These are phyloP conservation scores for Aspergillus luchuensis DNA, from an alignment of 2,329 filamentous ascomycete genomes.

Conservation along the genomic window DNA sequence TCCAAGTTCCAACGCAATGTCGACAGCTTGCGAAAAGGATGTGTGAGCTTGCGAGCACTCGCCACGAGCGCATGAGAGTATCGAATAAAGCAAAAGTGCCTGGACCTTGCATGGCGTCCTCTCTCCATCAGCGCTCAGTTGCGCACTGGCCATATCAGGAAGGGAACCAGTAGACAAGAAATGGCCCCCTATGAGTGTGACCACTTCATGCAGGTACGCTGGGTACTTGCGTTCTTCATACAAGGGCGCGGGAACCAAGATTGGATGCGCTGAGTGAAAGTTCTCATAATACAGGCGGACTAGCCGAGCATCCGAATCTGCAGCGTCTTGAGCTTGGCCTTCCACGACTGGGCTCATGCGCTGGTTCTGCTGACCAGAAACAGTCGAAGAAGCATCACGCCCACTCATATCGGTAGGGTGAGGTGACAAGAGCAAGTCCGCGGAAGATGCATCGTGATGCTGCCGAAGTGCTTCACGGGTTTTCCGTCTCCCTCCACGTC, in stretches of 20 bases:
- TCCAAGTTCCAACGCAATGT: conserved; percentile 71
- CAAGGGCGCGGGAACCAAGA: conserved; percentile 51
- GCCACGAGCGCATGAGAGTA: conserved; percentile 37
- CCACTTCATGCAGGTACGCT: conserved; percentile 50
- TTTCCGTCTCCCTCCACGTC: conserved; percentile 58
- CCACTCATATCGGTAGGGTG: background rate
- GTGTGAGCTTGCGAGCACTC: conserved; percentile 36
- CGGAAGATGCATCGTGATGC: conserved; percentile 1
- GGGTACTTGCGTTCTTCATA: conserved; percentile 46
- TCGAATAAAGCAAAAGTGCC: conserved; percentile 40
- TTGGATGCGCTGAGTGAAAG: conserved; percentile 57
- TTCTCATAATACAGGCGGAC: conserved; percentile 55
- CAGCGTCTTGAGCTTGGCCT: conserved; percentile 20
- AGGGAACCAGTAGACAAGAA: conserved; percentile 39
- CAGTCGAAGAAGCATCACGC: background rate
- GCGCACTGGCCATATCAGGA: conserved; percentile 18
- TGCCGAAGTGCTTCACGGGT: conserved; percentile 22
- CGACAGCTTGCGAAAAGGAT: conserved; percentile 63
- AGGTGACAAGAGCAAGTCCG: background rate
- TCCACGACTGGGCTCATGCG: conserved; percentile 18
- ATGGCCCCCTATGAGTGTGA: conserved; percentile 57
- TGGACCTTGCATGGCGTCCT: conserved; percentile 41
- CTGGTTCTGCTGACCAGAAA: conserved; percentile 16
- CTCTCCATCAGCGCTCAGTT: conserved; percentile 10
- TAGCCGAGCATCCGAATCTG: conserved; percentile 36